Conservation (phyloP, 208 protist species). For the Leptomonas seymouri region DNA sequence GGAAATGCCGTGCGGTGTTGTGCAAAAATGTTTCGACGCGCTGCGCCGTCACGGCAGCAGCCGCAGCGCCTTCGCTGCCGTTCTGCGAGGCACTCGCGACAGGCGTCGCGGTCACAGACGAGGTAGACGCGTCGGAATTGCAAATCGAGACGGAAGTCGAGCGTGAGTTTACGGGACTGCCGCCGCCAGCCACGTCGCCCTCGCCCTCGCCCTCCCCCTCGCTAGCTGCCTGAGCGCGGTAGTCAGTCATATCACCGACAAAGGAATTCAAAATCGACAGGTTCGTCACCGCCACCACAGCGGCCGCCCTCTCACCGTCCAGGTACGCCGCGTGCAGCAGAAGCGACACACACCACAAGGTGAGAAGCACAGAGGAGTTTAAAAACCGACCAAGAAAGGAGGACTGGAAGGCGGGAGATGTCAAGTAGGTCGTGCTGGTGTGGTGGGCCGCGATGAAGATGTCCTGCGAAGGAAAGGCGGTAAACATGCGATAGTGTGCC, state of each 20-base stretch:
- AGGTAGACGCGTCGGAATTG: constrained; percentile 4
- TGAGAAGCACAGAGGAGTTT: constrained; percentile 43
- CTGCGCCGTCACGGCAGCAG: background rate
- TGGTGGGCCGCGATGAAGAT: constrained; percentile 34
- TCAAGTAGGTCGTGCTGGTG: constrained; percentile 35
- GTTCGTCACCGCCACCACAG: constrained; percentile 22
- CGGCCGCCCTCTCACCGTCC: constrained; percentile 30
- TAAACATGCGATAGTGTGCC: constrained; percentile 50
- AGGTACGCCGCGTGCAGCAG: constrained; percentile 54
- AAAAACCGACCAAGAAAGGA: constrained; percentile 50
- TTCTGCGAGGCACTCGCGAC: constrained; percentile 10
- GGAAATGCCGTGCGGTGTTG: constrained; percentile 18
- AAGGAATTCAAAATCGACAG: constrained; percentile 25
- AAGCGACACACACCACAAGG: constrained; percentile 50
- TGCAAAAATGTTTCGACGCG: background rate
- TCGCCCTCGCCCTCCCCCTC: constrained; percentile 3
- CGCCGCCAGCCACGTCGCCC: background rate
- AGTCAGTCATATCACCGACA: constrained; percentile 16
- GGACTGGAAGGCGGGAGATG: constrained; percentile 31
- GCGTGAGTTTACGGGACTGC: background rate
- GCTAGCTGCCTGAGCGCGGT: constrained; percentile 8
- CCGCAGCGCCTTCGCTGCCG: background rate
- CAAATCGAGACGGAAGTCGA: constrained; percentile 4
- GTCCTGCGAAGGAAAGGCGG: constrained; percentile 42
- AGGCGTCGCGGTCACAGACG: constrained; percentile 9